Evolutionary conservation across 2,329 filamentous ascomycete genomes (phyloP), one percentile per base, ranked within the genome.

Genomic region (Stachybotrys chartarum): DNA sequence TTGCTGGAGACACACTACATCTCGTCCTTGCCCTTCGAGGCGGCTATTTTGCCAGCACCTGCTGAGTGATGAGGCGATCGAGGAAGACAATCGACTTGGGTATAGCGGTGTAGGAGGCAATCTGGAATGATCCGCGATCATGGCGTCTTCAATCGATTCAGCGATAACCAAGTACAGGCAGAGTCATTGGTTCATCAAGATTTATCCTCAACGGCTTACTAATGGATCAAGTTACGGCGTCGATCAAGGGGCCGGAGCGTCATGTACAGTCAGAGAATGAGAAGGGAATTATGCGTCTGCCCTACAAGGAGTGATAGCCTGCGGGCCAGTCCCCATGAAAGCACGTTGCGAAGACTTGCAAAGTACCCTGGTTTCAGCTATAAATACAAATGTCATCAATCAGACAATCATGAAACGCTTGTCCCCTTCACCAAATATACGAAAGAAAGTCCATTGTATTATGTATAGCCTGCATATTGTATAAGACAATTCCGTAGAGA

Each of bases 21-120:
- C 79, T 99, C 68, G 94, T 99, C 53, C 86, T 99, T 62, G 95
- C 94, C 48, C 85, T 99, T 58, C 85, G 94, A 70, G 94, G 94
- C 55, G 93, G 93, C 59, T 58, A 60, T 14, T 10, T 10, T 14
- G 10, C 10, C 8, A 42, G 10, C 14, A 14, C 35, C 35, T 42
- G 35, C 61, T 65, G 60, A 60, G 58, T 55, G 54, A 53, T 45
- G 32, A 50, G 32, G 31, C 39, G 30, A 50, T 48, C 10, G n/a
- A 30, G 30, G 30, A 52, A 47, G 3, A 42, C 35, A 14, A 42
- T 42, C 45, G 56, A 35, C 49, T 52, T 42, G 39, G 48, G 48
- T 49, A 54, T 46, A 14, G 14, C 3, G 35, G 5, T 14, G 8
- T 10, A 14, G 14, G 3, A 14, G 35, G 35, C 35, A 42, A 6